Base-by-base conservation (phyloP, 768 basidiomycete genomes). In the Ramaria sp. region DNA sequence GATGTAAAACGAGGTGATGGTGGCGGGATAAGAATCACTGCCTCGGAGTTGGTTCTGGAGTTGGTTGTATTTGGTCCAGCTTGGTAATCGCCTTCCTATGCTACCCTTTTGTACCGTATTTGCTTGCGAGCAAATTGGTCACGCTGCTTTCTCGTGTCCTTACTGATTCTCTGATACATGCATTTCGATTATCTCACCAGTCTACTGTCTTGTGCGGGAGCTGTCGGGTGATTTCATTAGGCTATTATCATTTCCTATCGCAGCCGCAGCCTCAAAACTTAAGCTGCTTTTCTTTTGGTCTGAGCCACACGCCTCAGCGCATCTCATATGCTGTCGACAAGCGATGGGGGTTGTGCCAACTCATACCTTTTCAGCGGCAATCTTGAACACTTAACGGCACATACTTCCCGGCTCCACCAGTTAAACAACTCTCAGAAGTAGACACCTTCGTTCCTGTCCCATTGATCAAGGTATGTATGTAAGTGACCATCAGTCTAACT, bases 21-120 rank as follows among this genome's bases (percentile, higher is more conserved):
- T 55, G 53, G 42, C 53, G 53, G 53, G 53, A 55, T 55, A 55
- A 55, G 43, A 55, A 55, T 45, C 45, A 44, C 43, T 32, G 53
- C 24, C 52, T 28, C 42, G 39, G 28, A 25, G 15, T 25, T 52
- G 25, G 34, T 42, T 34, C 32, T 34, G 32, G 30, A 30, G 45
- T 42, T 52, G 38, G 38, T 52, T 13, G 12, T 50, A 41, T 41
- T 25, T 44, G 34, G 27, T 32, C 47, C 9, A 30, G 48, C 48
- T 50, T 50, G 42, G 27, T 47, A 28, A 36, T 43, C 51, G 25
- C 18, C n/a, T 38, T 34, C 32, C 25, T 39, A 22, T 34, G 32
- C 32, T 9, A 34, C 32, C 13, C 10, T 32, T 32, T 32, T n/a
- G n/a, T n/a, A n/a, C n/a, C n/a, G n/a, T n/a, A n/a, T n/a, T n/a